Conservation (phyloP, 1,284 basidiomycete genomes). For the Ceratobasidium sp. region DNA sequence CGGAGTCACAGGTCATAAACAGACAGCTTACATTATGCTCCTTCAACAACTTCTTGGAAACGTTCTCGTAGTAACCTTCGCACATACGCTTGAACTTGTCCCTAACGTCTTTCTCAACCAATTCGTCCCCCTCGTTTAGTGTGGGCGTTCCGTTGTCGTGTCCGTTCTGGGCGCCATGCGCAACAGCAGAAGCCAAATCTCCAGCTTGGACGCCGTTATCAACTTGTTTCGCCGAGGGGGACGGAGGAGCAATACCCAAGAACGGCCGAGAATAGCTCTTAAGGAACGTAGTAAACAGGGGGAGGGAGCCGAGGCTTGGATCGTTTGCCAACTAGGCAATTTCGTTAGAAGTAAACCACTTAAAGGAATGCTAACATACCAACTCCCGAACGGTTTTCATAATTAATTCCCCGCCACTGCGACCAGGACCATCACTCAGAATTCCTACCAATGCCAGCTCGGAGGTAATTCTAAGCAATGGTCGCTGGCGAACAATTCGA, state of each 20-base stretch:
- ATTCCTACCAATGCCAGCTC: slow-evolving; percentile 92
- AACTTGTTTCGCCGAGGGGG: slow-evolving; percentile 68
- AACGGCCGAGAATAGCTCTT: slow-evolving; percentile 87
- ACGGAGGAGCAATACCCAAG: slow-evolving; percentile 75
- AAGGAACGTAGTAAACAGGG: slow-evolving; percentile 86
- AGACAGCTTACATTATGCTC: slow-evolving; percentile 84
- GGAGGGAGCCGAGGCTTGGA: slow-evolving; percentile 85
- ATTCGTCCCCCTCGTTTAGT: slow-evolving; percentile 71
- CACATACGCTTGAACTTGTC: slow-evolving; percentile 94
- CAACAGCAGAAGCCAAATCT: slow-evolving; percentile 51
- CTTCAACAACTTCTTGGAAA: slow-evolving; percentile 90
- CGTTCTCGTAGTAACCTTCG: slow-evolving; percentile 92
- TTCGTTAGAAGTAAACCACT: slow-evolving; percentile 7
- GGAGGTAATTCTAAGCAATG: slow-evolving; percentile 86
- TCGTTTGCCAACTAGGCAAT: slow-evolving; percentile 83
- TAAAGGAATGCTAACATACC: slow-evolving; percentile 65
- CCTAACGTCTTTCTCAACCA: slow-evolving; percentile 86
- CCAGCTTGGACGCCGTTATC: slow-evolving; percentile 68
- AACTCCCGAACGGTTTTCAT: slow-evolving; percentile 86
- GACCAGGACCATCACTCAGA: slow-evolving; percentile 73
- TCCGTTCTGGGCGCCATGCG: slow-evolving; percentile 44
- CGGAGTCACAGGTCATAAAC: slow-evolving; percentile 30
- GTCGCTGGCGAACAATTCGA: slow-evolving; percentile 85
- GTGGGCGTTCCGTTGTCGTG: slow-evolving; percentile 47
- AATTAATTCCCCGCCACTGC: slow-evolving; percentile 88